Evolutionary conservation across 768 basidiomycete genomes (phyloP).

Genomic region (Tylopilus subfusipes): DNA sequence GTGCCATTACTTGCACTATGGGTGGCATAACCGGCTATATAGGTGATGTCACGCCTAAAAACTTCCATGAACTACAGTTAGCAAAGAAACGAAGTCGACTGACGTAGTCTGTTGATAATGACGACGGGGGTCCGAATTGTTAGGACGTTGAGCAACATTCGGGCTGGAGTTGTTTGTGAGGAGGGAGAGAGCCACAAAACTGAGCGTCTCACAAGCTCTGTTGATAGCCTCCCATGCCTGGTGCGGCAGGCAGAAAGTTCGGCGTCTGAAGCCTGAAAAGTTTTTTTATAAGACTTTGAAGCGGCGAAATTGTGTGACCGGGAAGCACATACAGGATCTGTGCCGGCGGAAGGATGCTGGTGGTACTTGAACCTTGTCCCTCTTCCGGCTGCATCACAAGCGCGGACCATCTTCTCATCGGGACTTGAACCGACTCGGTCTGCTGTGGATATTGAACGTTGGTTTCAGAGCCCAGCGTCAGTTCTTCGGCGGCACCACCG

Average conservation of each 20-base stretch:
- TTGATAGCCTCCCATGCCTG: conserved; percentile 2
- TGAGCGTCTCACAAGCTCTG: conserved; percentile 15
- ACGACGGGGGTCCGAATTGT: neutral
- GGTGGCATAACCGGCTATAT: conserved; percentile 4
- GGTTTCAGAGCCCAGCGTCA: neutral
- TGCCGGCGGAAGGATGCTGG: neutral
- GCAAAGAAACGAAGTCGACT: conserved; percentile 1
- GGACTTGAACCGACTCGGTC: neutral
- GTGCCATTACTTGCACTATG: neutral
- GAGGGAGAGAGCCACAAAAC: neutral
- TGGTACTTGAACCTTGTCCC: conserved; percentile 2
- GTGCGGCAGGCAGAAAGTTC: neutral
- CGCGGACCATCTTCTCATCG: conserved; percentile 4
- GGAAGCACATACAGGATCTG: conserved; percentile 13
- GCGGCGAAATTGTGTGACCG: neutral
- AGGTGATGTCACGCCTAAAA: neutral
- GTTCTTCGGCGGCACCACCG: conserved; percentile 7
- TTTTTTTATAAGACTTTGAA: neutral
- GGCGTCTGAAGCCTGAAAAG: conserved; percentile 6
- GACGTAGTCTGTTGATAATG: conserved; percentile 12
- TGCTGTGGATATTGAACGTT: conserved; percentile 6
- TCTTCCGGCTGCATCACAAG: neutral
- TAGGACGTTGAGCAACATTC: neutral
- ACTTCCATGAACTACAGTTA: neutral
- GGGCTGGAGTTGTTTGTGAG: conserved; percentile 12